Base-by-base conservation (phyloP, 2,329 filamentous ascomycete species). In the Colletotrichum truncatum region DNA sequence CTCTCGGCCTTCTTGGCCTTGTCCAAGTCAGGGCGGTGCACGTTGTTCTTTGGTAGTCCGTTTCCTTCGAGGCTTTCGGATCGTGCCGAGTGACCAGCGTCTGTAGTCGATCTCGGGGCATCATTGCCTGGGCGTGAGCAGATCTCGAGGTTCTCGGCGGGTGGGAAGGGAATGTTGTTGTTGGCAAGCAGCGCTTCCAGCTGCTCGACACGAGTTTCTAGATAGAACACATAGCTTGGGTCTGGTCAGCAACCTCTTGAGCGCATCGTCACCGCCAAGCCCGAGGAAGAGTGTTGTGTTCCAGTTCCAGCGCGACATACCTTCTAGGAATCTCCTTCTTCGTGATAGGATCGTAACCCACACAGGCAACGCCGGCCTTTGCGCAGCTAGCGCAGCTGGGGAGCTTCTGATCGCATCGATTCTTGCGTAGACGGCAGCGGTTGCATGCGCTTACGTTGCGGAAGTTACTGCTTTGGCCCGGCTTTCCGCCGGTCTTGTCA, bases 371-470 rank as follows among this genome's bases (percentile, higher is more conserved):
- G 64, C 88, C 87, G n/a, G 93, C 94, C 81, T 98, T 98, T 76
- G 94, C 93, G 79, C 95, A 98, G 71, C 93, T 93, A 41, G 92
- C 91, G 77, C 95, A 98, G 72, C 92, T 93, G 8, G 95, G 95
- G 67, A 98, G 85, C 69, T 91, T 91, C 84, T 98, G 95, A 79
- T 98, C 95, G 79, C 95, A 98, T 56, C 94, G 87, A 76, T 98
- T 98, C 84, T 98, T 98, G 73, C 95, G 88, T 76, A 97, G 81
- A 46, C 95, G 88, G 78, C 95, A 98, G 39, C 94, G 89, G 81
- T 98, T 97, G 80, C 95, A 98, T 61, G 95, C 95, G 77, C 93
- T 97, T 69, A 98, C 95, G 77, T 94, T 95, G 72, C 92, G 90
- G 74, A 95, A 95, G 70, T 84, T 89, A 76, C 84, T 89, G 75